phyloP scores from a whole-genome alignment of 208 protist genomes.

The Wallacemonas sp. region DNA sequence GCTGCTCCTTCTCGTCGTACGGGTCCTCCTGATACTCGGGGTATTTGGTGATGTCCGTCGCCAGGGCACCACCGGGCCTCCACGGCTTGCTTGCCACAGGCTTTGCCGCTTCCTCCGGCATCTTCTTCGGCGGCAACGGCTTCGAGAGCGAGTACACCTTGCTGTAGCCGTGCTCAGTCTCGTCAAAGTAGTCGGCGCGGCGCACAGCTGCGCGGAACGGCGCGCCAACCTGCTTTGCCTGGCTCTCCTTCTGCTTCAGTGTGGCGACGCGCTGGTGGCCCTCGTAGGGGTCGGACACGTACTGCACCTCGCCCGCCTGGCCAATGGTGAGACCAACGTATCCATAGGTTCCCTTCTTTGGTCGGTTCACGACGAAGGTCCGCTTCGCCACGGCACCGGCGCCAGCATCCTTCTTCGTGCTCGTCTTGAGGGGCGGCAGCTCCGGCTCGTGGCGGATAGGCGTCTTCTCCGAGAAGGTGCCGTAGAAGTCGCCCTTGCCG shows the following conservation, averaged over 20 bases:
- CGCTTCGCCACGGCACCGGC: conserved; percentile 26
- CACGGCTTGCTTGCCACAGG: conserved; percentile 44
- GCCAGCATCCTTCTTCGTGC: conserved; percentile 6
- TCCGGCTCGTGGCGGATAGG: conserved; percentile 82
- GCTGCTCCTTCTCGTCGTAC: conserved; percentile 81
- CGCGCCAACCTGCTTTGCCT: conserved; percentile 19
- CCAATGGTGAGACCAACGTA: conserved; percentile 82
- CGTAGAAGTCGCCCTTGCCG: conserved; percentile 88
- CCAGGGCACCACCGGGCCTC: conserved; percentile 68
- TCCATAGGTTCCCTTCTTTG: conserved; percentile 91
- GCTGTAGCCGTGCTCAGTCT: conserved; percentile 67
- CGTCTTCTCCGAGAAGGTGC: conserved; percentile 77
- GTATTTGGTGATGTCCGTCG: conserved; percentile 61
- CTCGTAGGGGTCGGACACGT: conserved; percentile 76
- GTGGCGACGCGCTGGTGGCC: conserved; percentile 28
- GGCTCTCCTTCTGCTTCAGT: conserved; percentile 31
- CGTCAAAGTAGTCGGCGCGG: conserved; percentile 73
- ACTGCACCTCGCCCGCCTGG: conserved; percentile 73
- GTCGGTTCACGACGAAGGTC: conserved; percentile 78
- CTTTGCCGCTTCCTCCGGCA: conserved; percentile 5
- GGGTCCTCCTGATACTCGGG: conserved; percentile 91
- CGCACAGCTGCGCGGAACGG: conserved; percentile 71
- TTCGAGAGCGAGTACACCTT: conserved; percentile 78
- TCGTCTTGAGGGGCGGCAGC: conserved; percentile 51
- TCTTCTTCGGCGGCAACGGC: conserved; percentile 70